Evolutionary conservation across 805 yeast genomes (phyloP).

Genomic region (Candida germanica): DNA sequence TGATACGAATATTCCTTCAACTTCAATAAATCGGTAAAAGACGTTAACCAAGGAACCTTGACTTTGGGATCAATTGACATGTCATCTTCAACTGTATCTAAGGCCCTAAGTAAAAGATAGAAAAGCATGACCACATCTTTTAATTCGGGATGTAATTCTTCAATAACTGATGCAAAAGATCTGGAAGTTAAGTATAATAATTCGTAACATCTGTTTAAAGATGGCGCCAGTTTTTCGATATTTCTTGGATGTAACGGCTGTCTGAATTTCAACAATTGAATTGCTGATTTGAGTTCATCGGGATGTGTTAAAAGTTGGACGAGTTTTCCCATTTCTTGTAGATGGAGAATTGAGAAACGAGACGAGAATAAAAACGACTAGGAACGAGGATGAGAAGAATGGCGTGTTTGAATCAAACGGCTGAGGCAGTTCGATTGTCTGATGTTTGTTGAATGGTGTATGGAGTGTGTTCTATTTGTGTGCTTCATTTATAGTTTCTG

Average conservation of each 20-base stretch:
- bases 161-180: conserved; percentile 91
- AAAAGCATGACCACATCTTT: conserved; percentile 79
- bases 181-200: conserved; percentile 73
- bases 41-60: conserved; percentile 72
- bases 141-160: conserved; percentile 86
- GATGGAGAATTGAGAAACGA: too few species aligned
- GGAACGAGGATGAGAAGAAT: too few species aligned
- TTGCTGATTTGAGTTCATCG: conserved; percentile 61
- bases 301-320: conserved; percentile 66
- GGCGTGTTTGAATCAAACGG: too few species aligned
- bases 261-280: conserved; percentile 57
- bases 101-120: conserved; percentile 81
- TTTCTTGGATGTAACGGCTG: conserved; percentile 50
- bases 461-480: too few species aligned
- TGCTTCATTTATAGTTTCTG: too few species aligned
- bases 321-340: conserved; percentile 62
- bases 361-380: too few species aligned
- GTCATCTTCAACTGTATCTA: conserved; percentile 96
- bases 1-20: conserved; percentile 76
- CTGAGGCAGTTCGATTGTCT: too few species aligned
- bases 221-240: conserved; percentile 20
- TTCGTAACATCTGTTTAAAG: conserved; percentile 60
- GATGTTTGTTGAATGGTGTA: too few species aligned
- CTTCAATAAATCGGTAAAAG: conserved; percentile 61
- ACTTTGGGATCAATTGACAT: conserved; percentile 72